Percentiles rank a stretch among this genome's conserved stretches.
phyloP scores from a whole-genome alignment of 768 basidiomycete genomes.

The Calocybe gangraenosa region DNA sequence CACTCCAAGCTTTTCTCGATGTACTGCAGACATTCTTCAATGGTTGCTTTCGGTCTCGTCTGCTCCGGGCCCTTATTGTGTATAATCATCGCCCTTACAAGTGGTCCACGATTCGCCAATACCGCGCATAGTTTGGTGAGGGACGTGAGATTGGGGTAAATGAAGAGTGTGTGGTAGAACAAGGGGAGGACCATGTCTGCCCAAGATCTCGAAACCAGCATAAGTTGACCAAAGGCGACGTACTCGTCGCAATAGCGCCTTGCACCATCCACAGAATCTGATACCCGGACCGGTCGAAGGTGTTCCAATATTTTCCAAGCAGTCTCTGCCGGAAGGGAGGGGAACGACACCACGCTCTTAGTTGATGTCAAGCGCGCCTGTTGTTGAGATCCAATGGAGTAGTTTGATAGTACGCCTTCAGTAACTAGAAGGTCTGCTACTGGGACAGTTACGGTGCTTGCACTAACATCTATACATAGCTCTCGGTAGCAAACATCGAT shows the following conservation, averaged over 20 bases:
- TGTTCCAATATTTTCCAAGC: slow-evolving; percentile 6
- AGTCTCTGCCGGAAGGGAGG: slow-evolving; percentile 6
- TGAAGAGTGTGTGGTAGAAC: slow-evolving; percentile 2
- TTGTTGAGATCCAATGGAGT: background rate
- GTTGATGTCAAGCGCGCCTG: background rate
- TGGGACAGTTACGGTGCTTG: background rate
- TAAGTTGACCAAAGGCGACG: slow-evolving; percentile 2
- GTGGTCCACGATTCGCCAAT: background rate
- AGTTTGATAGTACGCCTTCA: background rate
- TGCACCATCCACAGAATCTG: background rate
- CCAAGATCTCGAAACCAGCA: slow-evolving; percentile 7
- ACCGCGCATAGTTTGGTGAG: background rate
- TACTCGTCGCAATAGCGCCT: background rate
- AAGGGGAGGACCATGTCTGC: background rate
- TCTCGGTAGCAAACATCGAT: background rate
- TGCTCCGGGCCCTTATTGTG: background rate
- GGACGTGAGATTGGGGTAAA: background rate
- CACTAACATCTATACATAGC: background rate
- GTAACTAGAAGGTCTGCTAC: background rate
- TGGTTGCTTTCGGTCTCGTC: background rate
- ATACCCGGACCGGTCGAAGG: background rate
- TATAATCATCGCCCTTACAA: slow-evolving; percentile 3
- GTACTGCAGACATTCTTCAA: background rate
- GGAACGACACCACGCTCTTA: background rate
- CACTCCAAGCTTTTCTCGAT: slow-evolving; percentile 1